These are phyloP conservation scores for Chrysoporthe cubensis DNA, from an alignment of 2,329 filamentous ascomycete species.

Conservation along the genomic window DNA sequence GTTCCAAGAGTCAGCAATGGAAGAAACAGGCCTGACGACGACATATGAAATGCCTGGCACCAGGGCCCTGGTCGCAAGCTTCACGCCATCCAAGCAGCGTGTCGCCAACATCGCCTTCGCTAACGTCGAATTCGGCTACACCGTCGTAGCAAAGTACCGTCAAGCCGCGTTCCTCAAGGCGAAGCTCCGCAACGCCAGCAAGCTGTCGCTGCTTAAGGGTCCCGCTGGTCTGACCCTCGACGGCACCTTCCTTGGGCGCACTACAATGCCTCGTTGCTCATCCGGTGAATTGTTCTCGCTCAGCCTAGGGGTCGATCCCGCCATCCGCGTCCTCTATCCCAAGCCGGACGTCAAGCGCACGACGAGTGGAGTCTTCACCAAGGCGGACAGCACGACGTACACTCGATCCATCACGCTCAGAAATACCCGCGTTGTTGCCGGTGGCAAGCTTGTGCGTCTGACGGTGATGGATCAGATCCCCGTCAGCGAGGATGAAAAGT, in stretches of 20 bases:
- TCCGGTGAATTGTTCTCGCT: conserved; percentile 58
- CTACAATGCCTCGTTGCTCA: conserved; percentile 57
- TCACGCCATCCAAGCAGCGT: conserved; percentile 59
- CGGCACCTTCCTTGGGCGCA: conserved; percentile 63
- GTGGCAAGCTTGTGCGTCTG: conserved; percentile 47
- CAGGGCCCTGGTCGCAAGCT: conserved; percentile 59
- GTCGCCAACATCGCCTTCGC: conserved; percentile 59
- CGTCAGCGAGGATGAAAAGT: conserved; percentile 62
- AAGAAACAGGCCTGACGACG: conserved; percentile 63
- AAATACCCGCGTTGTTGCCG: conserved; percentile 49
- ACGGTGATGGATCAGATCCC: conserved; percentile 64
- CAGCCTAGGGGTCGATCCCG: conserved; percentile 63
- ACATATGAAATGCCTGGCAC: conserved; percentile 63
- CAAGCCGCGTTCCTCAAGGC: conserved; percentile 64
- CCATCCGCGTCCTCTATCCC: conserved; percentile 58
- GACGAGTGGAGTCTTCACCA: conserved; percentile 56
- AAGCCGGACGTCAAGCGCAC: conserved; percentile 58
- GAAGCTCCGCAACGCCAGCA: conserved; percentile 58
- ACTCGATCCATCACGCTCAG: conserved; percentile 49
- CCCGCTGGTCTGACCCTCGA: conserved; percentile 64
- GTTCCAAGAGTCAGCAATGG: conserved; percentile 58
- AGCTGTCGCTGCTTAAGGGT: conserved; percentile 59
- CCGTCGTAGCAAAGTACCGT: conserved; percentile 64
- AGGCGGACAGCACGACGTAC: conserved; percentile 57
- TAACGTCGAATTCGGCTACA: conserved; percentile 58